Evolutionary conservation across 805 yeast species (phyloP), one percentile per base, ranked within the genome.

Genomic region (Saturnispora dispora): DNA sequence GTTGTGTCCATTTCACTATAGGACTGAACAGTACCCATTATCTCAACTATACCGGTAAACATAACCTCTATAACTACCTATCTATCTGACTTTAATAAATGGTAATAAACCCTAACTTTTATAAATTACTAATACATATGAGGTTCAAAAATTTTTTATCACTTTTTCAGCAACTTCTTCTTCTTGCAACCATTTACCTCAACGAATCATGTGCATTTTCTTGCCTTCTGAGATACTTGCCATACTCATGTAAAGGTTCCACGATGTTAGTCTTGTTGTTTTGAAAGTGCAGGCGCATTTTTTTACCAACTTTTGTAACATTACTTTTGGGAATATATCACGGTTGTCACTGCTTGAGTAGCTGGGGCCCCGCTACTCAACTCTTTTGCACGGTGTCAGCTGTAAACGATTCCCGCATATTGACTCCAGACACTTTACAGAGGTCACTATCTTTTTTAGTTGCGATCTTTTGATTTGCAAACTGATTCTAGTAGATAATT

Each of bases 31-130:
- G 64, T 66, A 9, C 96, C 98, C 28, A 89, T 80, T 36, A 73
- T 73, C 64, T 91, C 99, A 3, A 91, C 95, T 44, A 91, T 80
- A 30, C 99, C 99, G 0, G 99, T 91, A 60, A 91, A 91, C 99
- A 91, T 90, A 42, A 37, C 28, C 20, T 4, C 20, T 40, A 40
- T 5, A 5, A 13, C 22, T 5, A 23, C 25, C 3, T 40, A 15
- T 39, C 3, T 37, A n/a, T 10, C 5, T 30, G 3, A 30, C 4
- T 10, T 30, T 10, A 3, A 13, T 30, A 13, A 3, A 2, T 11
- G 13, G 1, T 11, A 3, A 37, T 23, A 37, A 37, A 37, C 41
- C 41, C 41, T 37, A 8, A 37, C 20, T 8, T n/a, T 8, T 18
- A 2, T 13, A 11, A 30, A 11, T 30, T 30, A 30, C 33, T 30